Conservation (phyloP, 1,139 yeast species). For the Saccharomyces hybrid region DNA sequence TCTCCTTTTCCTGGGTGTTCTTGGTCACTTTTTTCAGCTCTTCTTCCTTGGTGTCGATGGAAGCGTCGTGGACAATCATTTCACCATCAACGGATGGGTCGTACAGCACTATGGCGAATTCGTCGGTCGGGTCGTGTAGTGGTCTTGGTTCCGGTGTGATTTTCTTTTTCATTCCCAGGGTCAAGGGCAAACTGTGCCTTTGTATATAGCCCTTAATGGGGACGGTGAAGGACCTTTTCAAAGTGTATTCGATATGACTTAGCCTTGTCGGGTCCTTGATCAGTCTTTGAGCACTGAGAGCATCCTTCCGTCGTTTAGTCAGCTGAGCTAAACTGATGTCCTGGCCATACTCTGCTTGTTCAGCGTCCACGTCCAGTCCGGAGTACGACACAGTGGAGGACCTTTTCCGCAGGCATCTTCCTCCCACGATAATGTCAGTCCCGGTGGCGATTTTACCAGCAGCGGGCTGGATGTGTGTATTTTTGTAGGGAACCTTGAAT, state of each 20-base stretch:
- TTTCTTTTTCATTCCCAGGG: conserved; percentile 73
- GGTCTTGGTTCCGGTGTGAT: conserved; percentile 76
- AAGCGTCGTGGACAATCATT: conserved; percentile 24
- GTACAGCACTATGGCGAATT: conserved; percentile 86
- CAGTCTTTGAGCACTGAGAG: conserved; percentile 43
- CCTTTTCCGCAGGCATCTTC: conserved; percentile 35
- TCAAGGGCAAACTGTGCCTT: conserved; percentile 47
- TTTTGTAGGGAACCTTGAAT: conserved; percentile 38
- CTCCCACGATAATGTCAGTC: conserved; percentile 31
- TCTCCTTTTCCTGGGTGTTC: conserved; percentile 16
- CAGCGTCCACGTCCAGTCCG: conserved; percentile 34
- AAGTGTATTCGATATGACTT: conserved; percentile 33
- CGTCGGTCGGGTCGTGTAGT: conserved; percentile 86
- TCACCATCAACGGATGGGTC: conserved; percentile 77
- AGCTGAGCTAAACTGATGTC: conserved; percentile 6
- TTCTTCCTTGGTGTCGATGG: conserved; percentile 17
- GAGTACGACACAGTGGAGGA: conserved; percentile 21
- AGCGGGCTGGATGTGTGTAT: conserved; percentile 18
- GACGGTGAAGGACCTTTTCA: conserved; percentile 40
- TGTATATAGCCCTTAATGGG: conserved; percentile 42
- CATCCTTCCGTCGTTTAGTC: conserved; percentile 34
- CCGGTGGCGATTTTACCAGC: conserved; percentile 22
- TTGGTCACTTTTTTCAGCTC: conserved; percentile 8
- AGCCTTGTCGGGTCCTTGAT: conserved; percentile 29
- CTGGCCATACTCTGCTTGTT: conserved; percentile 34